Evolutionary conservation across 2,329 filamentous ascomycete genomes (phyloP).

Genomic region (Trichoderma afroharzianum): DNA sequence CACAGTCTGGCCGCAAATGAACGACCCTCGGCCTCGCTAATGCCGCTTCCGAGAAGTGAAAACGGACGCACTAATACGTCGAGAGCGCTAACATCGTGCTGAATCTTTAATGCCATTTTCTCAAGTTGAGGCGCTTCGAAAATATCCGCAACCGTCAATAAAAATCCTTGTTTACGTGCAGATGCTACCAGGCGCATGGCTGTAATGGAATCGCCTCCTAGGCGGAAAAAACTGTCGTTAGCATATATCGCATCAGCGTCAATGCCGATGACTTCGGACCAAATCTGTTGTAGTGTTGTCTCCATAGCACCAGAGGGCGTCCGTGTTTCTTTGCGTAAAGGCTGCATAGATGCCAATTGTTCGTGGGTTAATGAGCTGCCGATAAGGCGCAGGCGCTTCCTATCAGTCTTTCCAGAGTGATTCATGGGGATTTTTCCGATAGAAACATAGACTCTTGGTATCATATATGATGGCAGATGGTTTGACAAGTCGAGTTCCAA

Average conservation of each 20-base stretch:
- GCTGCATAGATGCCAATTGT: slow-evolving; percentile 1
- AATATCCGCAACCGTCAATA: background rate
- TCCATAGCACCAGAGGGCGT: slow-evolving; percentile 19
- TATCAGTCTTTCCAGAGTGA: slow-evolving; percentile 14
- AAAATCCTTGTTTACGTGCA: slow-evolving; percentile 24
- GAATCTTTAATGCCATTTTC: background rate
- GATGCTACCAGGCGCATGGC: slow-evolving; percentile 39
- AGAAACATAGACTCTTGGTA: slow-evolving; percentile 10
- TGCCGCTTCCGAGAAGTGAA: background rate
- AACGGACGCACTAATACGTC: background rate
- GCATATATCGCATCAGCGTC: slow-evolving; percentile 29
- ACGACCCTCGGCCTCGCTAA: background rate
- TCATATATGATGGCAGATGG: background rate
- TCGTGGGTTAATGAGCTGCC: slow-evolving; percentile 11
- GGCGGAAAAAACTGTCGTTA: slow-evolving; percentile 34
- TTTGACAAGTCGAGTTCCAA: background rate
- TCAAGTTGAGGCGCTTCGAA: background rate
- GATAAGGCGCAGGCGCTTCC: slow-evolving; percentile 12
- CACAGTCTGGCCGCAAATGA: background rate
- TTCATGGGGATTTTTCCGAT: background rate
- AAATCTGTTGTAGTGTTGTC: slow-evolving; percentile 29
- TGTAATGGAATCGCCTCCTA: slow-evolving; percentile 40
- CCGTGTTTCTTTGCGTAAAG: slow-evolving; percentile 15
- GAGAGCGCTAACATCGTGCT: background rate
- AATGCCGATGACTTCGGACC: slow-evolving; percentile 38